Conservation (phyloP, 2,329 filamentous ascomycete genomes). For the Arthrobotrys musiformis region DNA sequence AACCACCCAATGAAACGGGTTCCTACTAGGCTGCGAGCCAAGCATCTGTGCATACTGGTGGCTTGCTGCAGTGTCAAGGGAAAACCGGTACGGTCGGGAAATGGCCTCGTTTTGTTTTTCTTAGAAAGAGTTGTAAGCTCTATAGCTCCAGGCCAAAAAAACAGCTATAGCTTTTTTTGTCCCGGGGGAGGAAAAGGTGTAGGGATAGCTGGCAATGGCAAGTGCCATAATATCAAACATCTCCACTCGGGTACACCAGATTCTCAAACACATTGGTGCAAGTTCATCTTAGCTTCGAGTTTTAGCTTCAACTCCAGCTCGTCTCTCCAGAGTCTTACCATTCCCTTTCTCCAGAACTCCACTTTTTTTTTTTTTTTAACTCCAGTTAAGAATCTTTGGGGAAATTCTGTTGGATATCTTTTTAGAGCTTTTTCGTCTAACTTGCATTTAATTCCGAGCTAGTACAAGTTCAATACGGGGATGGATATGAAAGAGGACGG, state of each 20-base stretch:
- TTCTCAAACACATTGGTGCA: conserved; percentile 8
- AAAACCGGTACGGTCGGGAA: conserved; percentile 49
- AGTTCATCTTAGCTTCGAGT: conserved; percentile 3
- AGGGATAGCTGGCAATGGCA: conserved; percentile 18
- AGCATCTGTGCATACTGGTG: conserved; percentile 50
- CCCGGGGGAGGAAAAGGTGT: conserved; percentile 19
- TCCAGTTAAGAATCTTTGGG: too few species aligned
- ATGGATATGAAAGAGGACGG: too few species aligned
- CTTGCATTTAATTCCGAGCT: conserved; percentile 13
- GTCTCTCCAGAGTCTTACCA: neutral
- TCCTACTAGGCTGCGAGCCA: conserved; percentile 50
- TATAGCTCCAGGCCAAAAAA: neutral
- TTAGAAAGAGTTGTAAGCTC: conserved; percentile 17
- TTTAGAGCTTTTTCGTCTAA: conserved; percentile 18
- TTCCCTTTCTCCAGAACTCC: conserved; percentile 18
- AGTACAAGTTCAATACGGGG: conserved; percentile 26
- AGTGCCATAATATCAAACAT: conserved; percentile 18
- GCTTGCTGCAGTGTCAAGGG: conserved; percentile 52
- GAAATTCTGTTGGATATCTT: conserved; percentile 21
- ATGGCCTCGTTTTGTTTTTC: conserved; percentile 27
- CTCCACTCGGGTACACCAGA: conserved; percentile 1
- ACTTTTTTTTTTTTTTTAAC: conserved; percentile 19
- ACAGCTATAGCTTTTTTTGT: conserved; percentile 25
- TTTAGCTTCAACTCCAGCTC: neutral
- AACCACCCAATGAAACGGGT: conserved; percentile 26